Evolutionary conservation across 2,329 filamentous ascomycete species (phyloP).

Genomic region (Macrophomina tecta): DNA sequence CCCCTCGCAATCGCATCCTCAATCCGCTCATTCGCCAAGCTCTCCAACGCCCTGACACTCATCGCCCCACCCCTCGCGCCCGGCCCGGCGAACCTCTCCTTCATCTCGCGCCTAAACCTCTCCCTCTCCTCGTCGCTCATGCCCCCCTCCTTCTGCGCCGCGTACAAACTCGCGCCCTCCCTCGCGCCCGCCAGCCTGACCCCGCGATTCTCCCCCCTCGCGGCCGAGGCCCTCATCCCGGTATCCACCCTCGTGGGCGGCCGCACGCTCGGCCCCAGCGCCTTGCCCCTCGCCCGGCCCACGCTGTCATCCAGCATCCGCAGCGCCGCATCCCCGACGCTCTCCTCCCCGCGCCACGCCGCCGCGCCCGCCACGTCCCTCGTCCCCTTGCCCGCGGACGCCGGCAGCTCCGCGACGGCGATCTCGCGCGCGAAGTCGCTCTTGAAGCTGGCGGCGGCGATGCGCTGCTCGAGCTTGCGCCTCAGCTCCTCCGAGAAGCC

Average conservation of each 20-base stretch:
- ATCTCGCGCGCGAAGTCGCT: conserved; percentile 56
- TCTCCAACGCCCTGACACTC: conserved; percentile 77
- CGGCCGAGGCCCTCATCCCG: conserved; percentile 45
- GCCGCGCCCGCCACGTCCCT: conserved; percentile 69
- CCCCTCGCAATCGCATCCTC: conserved; percentile 92
- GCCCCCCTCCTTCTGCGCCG: conserved; percentile 63
- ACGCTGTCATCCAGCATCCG: conserved; percentile 73
- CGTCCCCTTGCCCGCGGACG: conserved; percentile 71
- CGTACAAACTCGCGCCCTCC: conserved; percentile 64
- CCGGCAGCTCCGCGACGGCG: conserved; percentile 60
- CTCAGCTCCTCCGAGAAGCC: conserved; percentile 68
- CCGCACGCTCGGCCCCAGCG: conserved; percentile 33
- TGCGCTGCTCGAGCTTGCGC: conserved; percentile 60
- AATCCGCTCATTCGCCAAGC: conserved; percentile 88
- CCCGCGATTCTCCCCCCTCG: conserved; percentile 41
- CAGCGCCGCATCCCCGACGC: conserved; percentile 74
- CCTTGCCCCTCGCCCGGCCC: conserved; percentile 50
- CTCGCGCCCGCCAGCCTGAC: conserved; percentile 62
- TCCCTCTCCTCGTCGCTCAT: conserved; percentile 77
- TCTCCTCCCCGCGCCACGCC: conserved; percentile 82
- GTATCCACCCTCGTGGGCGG: conserved; percentile 50
- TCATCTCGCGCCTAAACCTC: conserved; percentile 73
- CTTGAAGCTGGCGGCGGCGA: no score
- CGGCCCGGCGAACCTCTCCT: conserved; percentile 75
- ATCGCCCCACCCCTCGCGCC: conserved; percentile 75